phyloP scores from a whole-genome alignment of 2,329 filamentous ascomycete genomes.

The Ophiostoma ips region DNA sequence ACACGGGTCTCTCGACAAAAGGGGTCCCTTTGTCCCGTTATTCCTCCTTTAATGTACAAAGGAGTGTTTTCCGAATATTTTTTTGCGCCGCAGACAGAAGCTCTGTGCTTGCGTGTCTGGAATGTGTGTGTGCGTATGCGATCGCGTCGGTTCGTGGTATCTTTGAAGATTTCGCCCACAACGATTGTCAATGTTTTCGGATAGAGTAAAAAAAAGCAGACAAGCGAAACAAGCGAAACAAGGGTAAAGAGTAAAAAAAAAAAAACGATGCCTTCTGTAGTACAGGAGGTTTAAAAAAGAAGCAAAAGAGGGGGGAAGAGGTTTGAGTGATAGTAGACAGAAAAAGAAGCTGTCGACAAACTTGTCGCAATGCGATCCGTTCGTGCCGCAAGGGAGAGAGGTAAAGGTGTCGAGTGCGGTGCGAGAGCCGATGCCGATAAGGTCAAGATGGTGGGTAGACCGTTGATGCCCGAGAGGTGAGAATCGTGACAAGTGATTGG shows the following conservation, averaged over 20 bases:
- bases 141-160: constrained; percentile 1
- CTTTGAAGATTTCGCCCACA: constrained; percentile 2
- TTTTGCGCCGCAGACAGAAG: constrained; percentile 38
- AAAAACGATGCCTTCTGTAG: neutral
- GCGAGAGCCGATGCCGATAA: too few species aligned
- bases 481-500: too few species aligned
- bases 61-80: neutral
- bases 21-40: constrained; percentile 5
- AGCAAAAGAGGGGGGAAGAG: too few species aligned
- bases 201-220: neutral
- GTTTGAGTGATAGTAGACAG: too few species aligned
- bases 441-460: too few species aligned
- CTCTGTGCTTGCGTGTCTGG: constrained; percentile 41
- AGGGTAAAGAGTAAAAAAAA: neutral
- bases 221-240: neutral
- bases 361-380: too few species aligned
- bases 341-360: too few species aligned
- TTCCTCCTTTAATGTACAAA: neutral
- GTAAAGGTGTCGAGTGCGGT: too few species aligned
- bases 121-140: neutral
- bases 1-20: constrained; percentile 7
- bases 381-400: too few species aligned
- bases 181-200: neutral
- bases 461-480: too few species aligned
- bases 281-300: too few species aligned